Evolutionary conservation across 2,329 filamentous ascomycete genomes (phyloP).

Genomic region (Furcasterigmium furcatum): DNA sequence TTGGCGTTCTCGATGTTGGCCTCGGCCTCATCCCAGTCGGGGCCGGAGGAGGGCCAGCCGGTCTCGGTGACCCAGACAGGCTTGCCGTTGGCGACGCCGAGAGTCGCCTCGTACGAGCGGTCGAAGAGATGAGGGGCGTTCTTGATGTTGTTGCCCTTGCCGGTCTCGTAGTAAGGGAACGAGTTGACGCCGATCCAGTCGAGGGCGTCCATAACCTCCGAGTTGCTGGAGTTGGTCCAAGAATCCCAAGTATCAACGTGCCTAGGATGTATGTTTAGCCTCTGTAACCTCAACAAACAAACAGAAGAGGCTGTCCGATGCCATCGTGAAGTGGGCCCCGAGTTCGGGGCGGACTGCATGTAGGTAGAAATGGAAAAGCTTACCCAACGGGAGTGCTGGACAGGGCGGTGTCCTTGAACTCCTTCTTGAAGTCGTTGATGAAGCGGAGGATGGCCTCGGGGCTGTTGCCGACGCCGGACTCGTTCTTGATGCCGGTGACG

Average conservation of each 20-base stretch:
- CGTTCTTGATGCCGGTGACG: constrained; percentile 59
- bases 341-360: no score
- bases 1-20: constrained; percentile 56
- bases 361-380: not conserved
- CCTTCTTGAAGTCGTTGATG: constrained; percentile 60
- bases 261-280: constrained; percentile 20
- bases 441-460: constrained; percentile 60
- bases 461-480: constrained; percentile 53
- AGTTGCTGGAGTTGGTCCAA: constrained; percentile 58
- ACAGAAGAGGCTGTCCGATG: no score
- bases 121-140: constrained; percentile 54
- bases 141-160: constrained; percentile 51
- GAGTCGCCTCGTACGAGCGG: constrained; percentile 38
- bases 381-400: constrained; percentile 45
- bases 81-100: constrained; percentile 45
- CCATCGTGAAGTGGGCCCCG: no score
- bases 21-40: constrained; percentile 50
- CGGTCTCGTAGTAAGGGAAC: constrained; percentile 64
- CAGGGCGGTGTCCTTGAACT: constrained; percentile 45
- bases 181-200: constrained; percentile 65
- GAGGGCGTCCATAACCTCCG: constrained; percentile 55
- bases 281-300: no score
- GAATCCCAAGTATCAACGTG: constrained; percentile 69
- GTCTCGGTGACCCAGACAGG: constrained; percentile 63
- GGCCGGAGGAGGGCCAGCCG: constrained; percentile 59